Percentiles rank a stretch among this genome's conserved stretches.
Conservation (phyloP, 148 eudicot genomes). For the Camellia japonica region DNA sequence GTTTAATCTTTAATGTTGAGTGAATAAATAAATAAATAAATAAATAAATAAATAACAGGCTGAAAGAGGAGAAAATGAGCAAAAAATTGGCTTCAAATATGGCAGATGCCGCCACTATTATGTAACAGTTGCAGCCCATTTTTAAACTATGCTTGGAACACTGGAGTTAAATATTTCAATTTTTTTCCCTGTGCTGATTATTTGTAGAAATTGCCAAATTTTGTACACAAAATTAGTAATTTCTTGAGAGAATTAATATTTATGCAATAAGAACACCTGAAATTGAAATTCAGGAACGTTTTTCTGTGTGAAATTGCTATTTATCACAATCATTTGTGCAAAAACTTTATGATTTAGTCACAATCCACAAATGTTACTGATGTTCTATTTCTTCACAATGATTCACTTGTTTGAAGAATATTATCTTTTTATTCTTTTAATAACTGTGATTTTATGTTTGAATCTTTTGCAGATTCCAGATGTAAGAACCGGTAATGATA, state of each 20-base stretch:
- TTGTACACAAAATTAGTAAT: neutral
- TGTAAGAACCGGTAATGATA: constrained; percentile 66
- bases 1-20: no score
- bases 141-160: no score
- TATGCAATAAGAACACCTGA: neutral
- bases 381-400: neutral
- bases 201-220: neutral
- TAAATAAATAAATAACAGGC: no score
- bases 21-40: no score
- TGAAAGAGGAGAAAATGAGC: no score
- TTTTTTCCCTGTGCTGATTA: neutral
- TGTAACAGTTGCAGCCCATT: no score
- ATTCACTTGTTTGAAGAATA: neutral
- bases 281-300: neutral
- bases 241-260: neutral
- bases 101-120: no score
- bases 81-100: no score
- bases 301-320: neutral
- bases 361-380: neutral
- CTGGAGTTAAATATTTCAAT: neutral
- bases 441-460: neutral
- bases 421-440: neutral
- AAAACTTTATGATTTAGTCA: neutral
- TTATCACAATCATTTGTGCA: neutral
- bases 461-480: constrained; percentile 74